phyloP scores from a whole-genome alignment of 345 rosid genomes.

The Geranium rotundifolium region DNA sequence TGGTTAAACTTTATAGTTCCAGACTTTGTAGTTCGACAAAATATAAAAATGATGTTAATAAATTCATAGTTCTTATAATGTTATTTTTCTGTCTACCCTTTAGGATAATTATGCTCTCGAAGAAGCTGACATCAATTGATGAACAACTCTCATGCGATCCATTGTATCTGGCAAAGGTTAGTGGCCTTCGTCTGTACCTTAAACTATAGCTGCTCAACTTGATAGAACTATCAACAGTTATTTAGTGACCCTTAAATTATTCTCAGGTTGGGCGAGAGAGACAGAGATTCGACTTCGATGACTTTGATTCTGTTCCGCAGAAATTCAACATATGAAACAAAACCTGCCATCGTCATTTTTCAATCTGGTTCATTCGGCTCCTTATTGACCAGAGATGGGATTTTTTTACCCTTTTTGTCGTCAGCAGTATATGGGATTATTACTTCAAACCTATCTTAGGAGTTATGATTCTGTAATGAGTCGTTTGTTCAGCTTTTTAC shows the following conservation, averaged over 20 bases:
- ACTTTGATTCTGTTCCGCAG: slow-evolving; percentile 78
- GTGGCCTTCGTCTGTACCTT: slow-evolving; percentile 3
- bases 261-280: slow-evolving; percentile 77
- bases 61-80: background rate
- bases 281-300: slow-evolving; percentile 89
- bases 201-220: background rate
- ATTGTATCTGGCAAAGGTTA: slow-evolving; percentile 69
- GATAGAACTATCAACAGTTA: background rate
- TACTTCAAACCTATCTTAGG: background rate
- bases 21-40: background rate
- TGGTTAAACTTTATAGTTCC: background rate
- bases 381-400: background rate
- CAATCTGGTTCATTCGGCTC: background rate
- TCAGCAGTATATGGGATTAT: background rate
- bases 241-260: background rate
- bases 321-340: slow-evolving; percentile 52
- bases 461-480: no score
- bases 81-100: background rate
- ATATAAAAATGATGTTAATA: no score
- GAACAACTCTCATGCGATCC: slow-evolving; percentile 73
- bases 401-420: background rate
- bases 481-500: no score
- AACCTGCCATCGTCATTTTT: background rate
- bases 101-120: slow-evolving; percentile 80
- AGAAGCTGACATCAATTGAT: slow-evolving; percentile 69